These are phyloP conservation scores for Fusarium sp. DNA, from an alignment of 2,329 filamentous ascomycete species.

Conservation along the genomic window DNA sequence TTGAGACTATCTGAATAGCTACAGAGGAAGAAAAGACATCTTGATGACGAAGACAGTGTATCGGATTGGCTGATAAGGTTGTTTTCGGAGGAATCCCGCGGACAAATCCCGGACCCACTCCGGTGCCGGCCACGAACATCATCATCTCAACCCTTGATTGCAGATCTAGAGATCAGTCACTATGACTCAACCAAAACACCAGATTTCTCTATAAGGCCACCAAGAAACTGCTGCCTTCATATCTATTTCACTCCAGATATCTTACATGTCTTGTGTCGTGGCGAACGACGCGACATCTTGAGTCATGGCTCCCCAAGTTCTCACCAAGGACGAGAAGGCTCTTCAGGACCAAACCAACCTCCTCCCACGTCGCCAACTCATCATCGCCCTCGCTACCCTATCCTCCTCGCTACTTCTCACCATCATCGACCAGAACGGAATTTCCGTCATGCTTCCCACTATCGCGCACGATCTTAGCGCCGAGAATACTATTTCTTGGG, in stretches of 20 bases:
- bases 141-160: neutral
- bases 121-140: neutral
- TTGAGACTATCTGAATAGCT: neutral
- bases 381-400: neutral
- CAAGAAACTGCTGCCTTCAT: neutral
- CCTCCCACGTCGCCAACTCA: neutral
- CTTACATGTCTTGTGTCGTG: neutral
- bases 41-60: neutral
- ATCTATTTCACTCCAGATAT: neutral
- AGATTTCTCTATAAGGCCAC: neutral
- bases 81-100: neutral
- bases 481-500: neutral
- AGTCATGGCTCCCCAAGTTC: neutral
- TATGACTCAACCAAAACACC: neutral
- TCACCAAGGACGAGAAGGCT: constrained; percentile 1
- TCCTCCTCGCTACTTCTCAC: neutral
- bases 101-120: neutral
- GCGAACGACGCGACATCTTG: neutral
- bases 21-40: neutral
- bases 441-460: neutral
- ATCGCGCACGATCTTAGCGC: neutral
- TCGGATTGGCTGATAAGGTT: neutral
- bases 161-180: neutral
- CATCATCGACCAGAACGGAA: neutral
- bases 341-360: neutral